Base-by-base conservation (phyloP, 2,329 filamentous ascomycete genomes). In the Simplicillium aogashimaense region DNA sequence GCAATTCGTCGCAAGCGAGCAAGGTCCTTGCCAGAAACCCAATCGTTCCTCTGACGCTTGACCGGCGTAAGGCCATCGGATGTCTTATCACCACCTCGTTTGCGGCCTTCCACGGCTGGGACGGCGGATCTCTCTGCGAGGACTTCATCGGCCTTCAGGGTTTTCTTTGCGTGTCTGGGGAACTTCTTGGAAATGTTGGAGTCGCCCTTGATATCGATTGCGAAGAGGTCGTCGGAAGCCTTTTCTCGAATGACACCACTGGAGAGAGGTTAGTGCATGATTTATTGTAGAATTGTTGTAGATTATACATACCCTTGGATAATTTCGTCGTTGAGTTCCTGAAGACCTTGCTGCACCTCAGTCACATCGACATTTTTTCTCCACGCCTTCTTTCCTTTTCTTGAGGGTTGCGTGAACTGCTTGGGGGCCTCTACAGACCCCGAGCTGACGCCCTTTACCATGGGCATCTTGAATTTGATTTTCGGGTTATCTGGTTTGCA, bases 381-480 rank as follows among this genome's bases (percentile, higher is more conserved):
- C 92, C 92, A 98, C 28, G 92, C 90, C 68, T 94, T 97, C 66
- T 97, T 97, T 53, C 94, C 92, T 61, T 98, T 98, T 58, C 92
- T 76, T 5, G 90, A 97, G 18, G 88, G 78, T 62, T 98, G 92
- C 47, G 78, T 88, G 64, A 83, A 80, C 50, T 94, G 86, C 47
- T 81, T 78, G 10, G 88, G 89, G 14, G 86, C 83, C 29, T 71
- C 64, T 11, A 65, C 62, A 29, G 72, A 64, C 44, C 65, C 72
- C 32, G 67, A 60, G 9, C 49, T 49, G 37, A 61, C 63, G 36
- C 66, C 62, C 48, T 65, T 61, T 20, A 78, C 51, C 18, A 73
- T 65, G n/a, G 74, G 72, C 75, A 79, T 79, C 11, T 47, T 57
- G 47, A 14, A 16, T 10, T 17, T 18, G 4, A 9, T 37, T 20